A percentile compares a stretch with the other conserved stretches of the same genome.
phyloP scores from a whole-genome alignment of 164 flowering plant species.

The Vitis riparia region DNA sequence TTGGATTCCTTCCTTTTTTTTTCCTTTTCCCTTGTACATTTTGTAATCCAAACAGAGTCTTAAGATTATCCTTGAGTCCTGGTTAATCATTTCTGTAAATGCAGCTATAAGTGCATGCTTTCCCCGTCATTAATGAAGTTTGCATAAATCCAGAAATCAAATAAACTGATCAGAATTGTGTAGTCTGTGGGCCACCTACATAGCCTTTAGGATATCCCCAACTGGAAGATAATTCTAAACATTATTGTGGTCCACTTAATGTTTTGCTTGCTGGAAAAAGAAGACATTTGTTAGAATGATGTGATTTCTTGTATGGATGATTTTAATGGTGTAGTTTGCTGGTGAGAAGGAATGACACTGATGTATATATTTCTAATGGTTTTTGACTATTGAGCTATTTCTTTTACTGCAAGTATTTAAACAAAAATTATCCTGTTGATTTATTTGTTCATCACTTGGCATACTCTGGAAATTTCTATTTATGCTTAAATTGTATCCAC shows the following conservation, averaged over 20 bases:
- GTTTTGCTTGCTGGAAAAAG: not conserved
- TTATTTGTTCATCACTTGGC: not conserved
- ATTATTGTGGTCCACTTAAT: not conserved
- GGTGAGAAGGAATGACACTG: too few species aligned
- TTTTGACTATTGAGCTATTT: too few species aligned
- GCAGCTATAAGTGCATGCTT: not conserved
- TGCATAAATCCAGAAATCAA: too few species aligned
- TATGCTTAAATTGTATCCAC: not conserved
- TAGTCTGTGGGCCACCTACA: too few species aligned
- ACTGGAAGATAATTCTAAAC: not conserved
- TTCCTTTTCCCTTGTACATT: too few species aligned
- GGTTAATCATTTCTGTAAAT: not conserved
- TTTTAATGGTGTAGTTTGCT: too few species aligned
- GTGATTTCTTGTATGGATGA: too few species aligned
- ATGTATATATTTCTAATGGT: too few species aligned
- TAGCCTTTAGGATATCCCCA: not conserved
- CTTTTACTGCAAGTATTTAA: not conserved
- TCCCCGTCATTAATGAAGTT: not conserved
- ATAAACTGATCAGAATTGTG: too few species aligned
- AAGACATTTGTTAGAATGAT: not conserved
- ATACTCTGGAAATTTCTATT: not conserved
- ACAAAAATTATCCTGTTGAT: not conserved
- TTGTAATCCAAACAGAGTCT: too few species aligned
- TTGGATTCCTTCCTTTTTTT: too few species aligned
- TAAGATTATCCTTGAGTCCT: not conserved